phyloP scores from a whole-genome alignment of 352 stramenopile species.

The Globisporangium perplexum region DNA sequence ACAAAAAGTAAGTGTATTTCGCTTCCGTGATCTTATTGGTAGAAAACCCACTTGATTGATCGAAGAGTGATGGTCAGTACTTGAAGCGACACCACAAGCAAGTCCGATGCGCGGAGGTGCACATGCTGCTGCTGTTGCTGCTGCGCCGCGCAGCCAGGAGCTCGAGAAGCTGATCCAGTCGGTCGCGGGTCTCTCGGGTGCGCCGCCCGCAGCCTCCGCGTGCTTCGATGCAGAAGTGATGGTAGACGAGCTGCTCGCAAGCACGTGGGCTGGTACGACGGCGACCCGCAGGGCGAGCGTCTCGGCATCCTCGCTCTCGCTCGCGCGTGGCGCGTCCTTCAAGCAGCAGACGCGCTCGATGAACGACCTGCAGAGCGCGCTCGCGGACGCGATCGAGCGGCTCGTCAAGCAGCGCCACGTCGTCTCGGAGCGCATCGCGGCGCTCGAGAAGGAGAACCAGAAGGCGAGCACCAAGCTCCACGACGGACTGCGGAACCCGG shows the following conservation, averaged over 20 bases:
- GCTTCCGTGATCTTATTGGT: not conserved
- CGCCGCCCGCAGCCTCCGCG: not conserved
- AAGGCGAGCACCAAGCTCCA: conserved; percentile 51
- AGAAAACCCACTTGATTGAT: too few relatives aligned
- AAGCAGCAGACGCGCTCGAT: conserved; percentile 52
- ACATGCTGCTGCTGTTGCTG: conserved; percentile 9
- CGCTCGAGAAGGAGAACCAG: conserved; percentile 60
- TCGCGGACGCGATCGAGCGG: conserved; percentile 50
- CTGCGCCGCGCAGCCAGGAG: conserved; percentile 32
- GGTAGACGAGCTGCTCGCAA: conserved; percentile 72
- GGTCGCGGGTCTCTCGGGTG: conserved; percentile 11
- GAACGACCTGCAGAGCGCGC: conserved; percentile 57
- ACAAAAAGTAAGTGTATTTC: not conserved
- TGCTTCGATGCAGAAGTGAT: conserved; percentile 64
- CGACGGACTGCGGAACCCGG: conserved; percentile 50
- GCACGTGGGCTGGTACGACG: conserved; percentile 57
- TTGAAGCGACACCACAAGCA: too few relatives aligned
- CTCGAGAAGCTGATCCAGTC: conserved; percentile 55
- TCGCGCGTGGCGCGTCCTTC: conserved; percentile 22
- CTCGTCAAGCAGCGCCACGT: conserved; percentile 52
- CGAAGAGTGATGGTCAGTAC: too few relatives aligned
- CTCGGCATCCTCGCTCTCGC: not conserved
- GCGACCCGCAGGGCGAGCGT: conserved; percentile 13
- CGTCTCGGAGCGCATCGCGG: conserved; percentile 48
- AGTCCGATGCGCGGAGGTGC: too few relatives aligned